phyloP scores from a whole-genome alignment of 352 stramenopile species.

The Pilasporangium apinafurcum region DNA sequence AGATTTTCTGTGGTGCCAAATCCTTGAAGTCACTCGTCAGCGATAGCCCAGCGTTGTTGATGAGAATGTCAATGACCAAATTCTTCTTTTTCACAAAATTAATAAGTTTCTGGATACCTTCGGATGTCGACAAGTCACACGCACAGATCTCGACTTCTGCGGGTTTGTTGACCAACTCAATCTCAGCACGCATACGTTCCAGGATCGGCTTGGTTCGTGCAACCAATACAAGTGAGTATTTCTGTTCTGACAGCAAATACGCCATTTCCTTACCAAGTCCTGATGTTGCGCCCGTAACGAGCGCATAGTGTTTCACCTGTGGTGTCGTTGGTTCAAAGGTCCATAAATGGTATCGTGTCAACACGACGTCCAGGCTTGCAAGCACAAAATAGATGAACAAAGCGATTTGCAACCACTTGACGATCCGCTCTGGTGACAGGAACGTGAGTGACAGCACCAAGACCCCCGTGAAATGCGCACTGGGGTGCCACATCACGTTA shows the following conservation, averaged over 20 bases:
- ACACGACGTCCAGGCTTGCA: conserved; percentile 43
- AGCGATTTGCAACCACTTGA: conserved; percentile 25
- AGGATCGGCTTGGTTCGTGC: conserved; percentile 52
- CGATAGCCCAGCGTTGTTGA: conserved; percentile 73
- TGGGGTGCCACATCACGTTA: conserved; percentile 27
- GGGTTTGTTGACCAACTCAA: conserved; percentile 64
- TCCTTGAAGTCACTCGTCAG: conserved; percentile 36
- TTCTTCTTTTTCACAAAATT: conserved; percentile 49
- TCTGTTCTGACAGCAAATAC: conserved; percentile 70
- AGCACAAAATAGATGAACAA: conserved; percentile 55
- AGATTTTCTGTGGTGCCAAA: conserved; percentile 29
- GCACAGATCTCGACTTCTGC: conserved; percentile 49
- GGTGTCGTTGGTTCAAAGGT: conserved; percentile 40
- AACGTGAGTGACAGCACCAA: conserved; percentile 43
- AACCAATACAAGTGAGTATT: conserved; percentile 72
- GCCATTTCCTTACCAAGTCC: conserved; percentile 77
- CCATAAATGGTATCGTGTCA: conserved; percentile 68
- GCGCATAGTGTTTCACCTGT: conserved; percentile 43
- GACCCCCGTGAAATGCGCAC: conserved; percentile 36
- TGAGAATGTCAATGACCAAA: conserved; percentile 72
- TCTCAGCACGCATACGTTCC: conserved; percentile 63
- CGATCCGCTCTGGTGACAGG: conserved; percentile 27
- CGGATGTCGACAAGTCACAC: conserved; percentile 44
- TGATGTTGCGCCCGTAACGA: conserved; percentile 69
- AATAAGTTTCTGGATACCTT: conserved; percentile 51